A percentile compares a stretch with the other conserved stretches of the same genome.
These are phyloP conservation scores for Boletellus ananiceps DNA, from an alignment of 768 basidiomycete species.

Conservation along the genomic window DNA sequence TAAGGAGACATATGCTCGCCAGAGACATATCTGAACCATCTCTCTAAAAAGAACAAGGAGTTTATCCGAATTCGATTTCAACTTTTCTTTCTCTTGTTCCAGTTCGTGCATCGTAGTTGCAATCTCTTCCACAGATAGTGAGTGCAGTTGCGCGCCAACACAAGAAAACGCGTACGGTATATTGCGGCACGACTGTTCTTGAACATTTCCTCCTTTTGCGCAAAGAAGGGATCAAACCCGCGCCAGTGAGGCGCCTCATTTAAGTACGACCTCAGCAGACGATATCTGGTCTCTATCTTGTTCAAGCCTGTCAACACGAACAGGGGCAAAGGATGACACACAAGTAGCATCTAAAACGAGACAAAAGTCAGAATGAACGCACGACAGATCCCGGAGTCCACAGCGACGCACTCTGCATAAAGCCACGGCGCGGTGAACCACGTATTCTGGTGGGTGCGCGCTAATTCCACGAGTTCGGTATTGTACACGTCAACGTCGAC, in stretches of 20 bases:
- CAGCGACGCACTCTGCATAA: conserved; percentile 75
- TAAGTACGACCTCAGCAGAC: conserved; percentile 72
- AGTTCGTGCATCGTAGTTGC: conserved; percentile 70
- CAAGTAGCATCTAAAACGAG: conserved; percentile 61
- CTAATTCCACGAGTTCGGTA: conserved; percentile 52
- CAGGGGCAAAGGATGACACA: conserved; percentile 30
- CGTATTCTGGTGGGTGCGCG: conserved; percentile 47
- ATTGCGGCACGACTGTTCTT: conserved; percentile 73
- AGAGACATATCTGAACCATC: conserved; percentile 88
- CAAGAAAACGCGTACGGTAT: conserved; percentile 49
- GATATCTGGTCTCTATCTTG: conserved; percentile 53
- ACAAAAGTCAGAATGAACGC: not conserved
- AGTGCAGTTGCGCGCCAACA: not conserved
- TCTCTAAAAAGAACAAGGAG: conserved; percentile 67
- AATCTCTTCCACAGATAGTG: conserved; percentile 46
- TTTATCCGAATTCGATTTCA: conserved; percentile 47
- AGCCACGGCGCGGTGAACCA: conserved; percentile 97
- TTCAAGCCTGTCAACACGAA: not conserved
- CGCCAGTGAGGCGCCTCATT: conserved; percentile 65
- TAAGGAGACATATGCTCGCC: conserved; percentile 32
- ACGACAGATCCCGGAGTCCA: not conserved
- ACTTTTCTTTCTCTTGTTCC: conserved; percentile 40
- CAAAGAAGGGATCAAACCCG: conserved; percentile 76
- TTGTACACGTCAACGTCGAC: conserved; percentile 74
- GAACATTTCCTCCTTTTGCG: conserved; percentile 79